Evolutionary conservation across 331 rosid genomes (phyloP), one percentile per base, ranked within the genome.

Genomic region (Arachis monticola): DNA sequence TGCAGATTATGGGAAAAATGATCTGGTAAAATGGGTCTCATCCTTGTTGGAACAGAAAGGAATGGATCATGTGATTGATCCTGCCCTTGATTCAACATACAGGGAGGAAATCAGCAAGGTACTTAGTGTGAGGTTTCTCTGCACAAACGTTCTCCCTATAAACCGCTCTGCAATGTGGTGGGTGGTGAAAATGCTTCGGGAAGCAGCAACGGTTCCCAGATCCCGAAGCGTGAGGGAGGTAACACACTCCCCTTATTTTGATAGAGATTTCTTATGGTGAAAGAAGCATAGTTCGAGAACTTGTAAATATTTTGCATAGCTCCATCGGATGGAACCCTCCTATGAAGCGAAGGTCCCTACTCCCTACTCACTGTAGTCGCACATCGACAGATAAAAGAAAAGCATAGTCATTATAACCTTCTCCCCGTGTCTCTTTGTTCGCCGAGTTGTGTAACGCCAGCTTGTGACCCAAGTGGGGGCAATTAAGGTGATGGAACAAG

Each of bases 111-210:
- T 90, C 11, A 35, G 52, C 68, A 84, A 69, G 67, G 82, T 90
- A 1, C 82, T 90, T n/a, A 57, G 68, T 6, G 64, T 90, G 32
- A 93, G 86, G 60, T 60, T 90, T 61, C 73, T 79, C 4, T 90
- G 96, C 83, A 81, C 91, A 3, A 81, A 59, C 60, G 4, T 72
- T 11, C 82, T 83, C 12, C 93, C 96, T 31, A 58, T 84, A 55
- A 72, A 68, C 41, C 87, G 96, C 13, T 93, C 96, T 1, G 57
- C 93, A n/a, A 90, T 90, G 91, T 70, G 93, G 71, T 78, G 55
- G 17, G 89, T 88, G 76, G 96, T 90, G 68, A 90, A 84, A 67
- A 74, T 86, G 86, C 80, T 90, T 56, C 87, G 77, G 27, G 91
- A 90, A 62, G 87, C 60, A 45, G 70, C 77, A n/a, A 10, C 80